Percentiles rank a stretch among this genome's conserved stretches.
phyloP scores from a whole-genome alignment of 345 rosid species.

The Populus tremula region DNA sequence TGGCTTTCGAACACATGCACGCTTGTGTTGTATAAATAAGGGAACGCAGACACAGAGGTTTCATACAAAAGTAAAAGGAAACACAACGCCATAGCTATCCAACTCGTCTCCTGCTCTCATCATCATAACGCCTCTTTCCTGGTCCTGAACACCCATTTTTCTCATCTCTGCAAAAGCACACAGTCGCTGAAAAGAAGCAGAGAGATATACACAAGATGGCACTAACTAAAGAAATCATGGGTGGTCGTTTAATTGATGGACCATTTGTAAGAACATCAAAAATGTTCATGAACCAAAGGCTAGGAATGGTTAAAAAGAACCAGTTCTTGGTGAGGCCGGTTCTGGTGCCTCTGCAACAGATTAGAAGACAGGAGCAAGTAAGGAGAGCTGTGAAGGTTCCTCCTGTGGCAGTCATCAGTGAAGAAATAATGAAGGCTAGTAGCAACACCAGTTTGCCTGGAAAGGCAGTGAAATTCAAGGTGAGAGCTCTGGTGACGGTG shows the following conservation, averaged over 20 bases:
- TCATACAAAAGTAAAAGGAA: not conserved
- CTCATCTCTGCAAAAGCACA: not conserved
- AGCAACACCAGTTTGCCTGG: conserved; percentile 13
- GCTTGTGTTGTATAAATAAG: not conserved
- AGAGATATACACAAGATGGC: conserved; percentile 39
- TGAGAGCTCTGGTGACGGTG: conserved; percentile 70
- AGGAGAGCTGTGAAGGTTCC: conserved; percentile 4
- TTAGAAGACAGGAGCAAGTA: not conserved
- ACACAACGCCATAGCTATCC: not conserved
- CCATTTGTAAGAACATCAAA: conserved; percentile 13
- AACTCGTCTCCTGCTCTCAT: not conserved
- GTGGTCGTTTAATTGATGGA: conserved; percentile 20
- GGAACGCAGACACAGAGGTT: not conserved
- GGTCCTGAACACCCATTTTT: not conserved
- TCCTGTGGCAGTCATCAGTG: conserved; percentile 53
- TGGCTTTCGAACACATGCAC: not conserved
- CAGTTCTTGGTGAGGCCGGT: conserved; percentile 12
- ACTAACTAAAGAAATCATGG: conserved; percentile 62
- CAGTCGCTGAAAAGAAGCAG: not conserved
- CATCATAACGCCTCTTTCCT: not conserved
- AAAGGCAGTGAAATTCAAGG: conserved; percentile 57
- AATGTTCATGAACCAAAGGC: not conserved
- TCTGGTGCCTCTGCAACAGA: conserved; percentile 2
- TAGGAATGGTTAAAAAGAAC: not conserved
- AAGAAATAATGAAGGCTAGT: conserved; percentile 55